Percentiles rank a stretch among this genome's conserved stretches.
Conservation (phyloP, 2,329 filamentous ascomycete species). For the Drechslerella coelobrocha region DNA sequence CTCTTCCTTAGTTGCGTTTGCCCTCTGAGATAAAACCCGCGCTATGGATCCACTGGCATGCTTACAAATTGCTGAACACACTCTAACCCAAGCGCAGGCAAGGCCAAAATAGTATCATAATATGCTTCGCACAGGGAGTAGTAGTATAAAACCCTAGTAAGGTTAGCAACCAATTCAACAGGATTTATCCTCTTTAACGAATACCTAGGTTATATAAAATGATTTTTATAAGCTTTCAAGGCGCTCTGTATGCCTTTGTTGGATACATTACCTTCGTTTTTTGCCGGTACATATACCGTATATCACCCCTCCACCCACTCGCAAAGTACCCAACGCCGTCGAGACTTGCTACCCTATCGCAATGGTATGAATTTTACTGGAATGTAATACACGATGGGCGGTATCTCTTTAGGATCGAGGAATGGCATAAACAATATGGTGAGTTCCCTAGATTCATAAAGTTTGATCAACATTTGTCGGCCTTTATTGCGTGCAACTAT, state of each 20-base stretch:
- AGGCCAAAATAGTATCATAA: neutral
- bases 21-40: neutral
- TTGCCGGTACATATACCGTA: constrained; percentile 27
- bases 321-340: constrained; percentile 27
- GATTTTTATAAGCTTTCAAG: neutral
- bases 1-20: neutral
- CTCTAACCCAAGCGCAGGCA: neutral
- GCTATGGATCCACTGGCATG: neutral
- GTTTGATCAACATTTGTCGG: neutral
- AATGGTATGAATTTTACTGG: constrained; percentile 32
- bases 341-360: constrained; percentile 8
- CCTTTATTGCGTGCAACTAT: neutral
- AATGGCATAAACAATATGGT: constrained; percentile 30
- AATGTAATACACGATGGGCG: constrained; percentile 6
- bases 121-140: neutral
- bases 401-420: constrained; percentile 4
- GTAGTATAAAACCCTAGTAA: neutral
- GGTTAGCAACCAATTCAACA: neutral
- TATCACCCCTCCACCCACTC: constrained; percentile 28
- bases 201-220: neutral
- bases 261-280: constrained; percentile 17
- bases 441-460: neutral
- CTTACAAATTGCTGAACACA: neutral
- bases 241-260: neutral
- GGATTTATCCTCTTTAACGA: neutral